A percentile compares a stretch with the other conserved stretches of the same genome.
These are phyloP conservation scores for Stagonosporopsis tanaceti DNA, from an alignment of 2,329 filamentous ascomycete genomes.

Conservation along the genomic window DNA sequence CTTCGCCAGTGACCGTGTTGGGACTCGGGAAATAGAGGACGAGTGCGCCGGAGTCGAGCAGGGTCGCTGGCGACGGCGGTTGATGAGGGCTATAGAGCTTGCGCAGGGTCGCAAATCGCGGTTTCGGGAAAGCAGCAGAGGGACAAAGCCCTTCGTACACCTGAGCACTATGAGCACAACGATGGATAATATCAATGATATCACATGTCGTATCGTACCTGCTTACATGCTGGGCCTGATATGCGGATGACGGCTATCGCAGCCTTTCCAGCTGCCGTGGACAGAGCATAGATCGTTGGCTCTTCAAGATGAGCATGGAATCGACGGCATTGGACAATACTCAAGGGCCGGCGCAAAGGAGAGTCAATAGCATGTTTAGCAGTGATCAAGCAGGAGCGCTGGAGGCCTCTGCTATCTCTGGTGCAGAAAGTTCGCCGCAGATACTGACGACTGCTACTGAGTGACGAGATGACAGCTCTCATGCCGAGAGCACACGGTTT, in stretches of 20 bases:
- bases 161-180: constrained; percentile 46
- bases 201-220: constrained; percentile 61
- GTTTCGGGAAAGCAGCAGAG: constrained; percentile 60
- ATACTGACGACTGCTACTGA: constrained; percentile 21
- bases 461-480: constrained; percentile 40
- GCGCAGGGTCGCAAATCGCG: constrained; percentile 74
- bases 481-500: constrained; percentile 40
- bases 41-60: constrained; percentile 80
- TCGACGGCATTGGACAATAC: constrained; percentile 15
- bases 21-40: constrained; percentile 84
- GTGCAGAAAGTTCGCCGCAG: neutral
- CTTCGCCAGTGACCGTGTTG: constrained; percentile 87
- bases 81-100: constrained; percentile 70
- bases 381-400: neutral
- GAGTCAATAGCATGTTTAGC: constrained; percentile 3
- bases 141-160: constrained; percentile 73
- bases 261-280: constrained; percentile 82
- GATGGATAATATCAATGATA: neutral
- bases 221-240: constrained; percentile 78
- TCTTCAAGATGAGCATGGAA: constrained; percentile 32
- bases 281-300: constrained; percentile 87
- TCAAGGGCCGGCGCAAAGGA: constrained; percentile 26
- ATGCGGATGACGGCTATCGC: constrained; percentile 91
- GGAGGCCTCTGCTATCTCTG: neutral
- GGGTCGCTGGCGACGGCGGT: constrained; percentile 50